phyloP scores from a whole-genome alignment of 306 rosid genomes.

The Macrotyloma uniflorum region DNA sequence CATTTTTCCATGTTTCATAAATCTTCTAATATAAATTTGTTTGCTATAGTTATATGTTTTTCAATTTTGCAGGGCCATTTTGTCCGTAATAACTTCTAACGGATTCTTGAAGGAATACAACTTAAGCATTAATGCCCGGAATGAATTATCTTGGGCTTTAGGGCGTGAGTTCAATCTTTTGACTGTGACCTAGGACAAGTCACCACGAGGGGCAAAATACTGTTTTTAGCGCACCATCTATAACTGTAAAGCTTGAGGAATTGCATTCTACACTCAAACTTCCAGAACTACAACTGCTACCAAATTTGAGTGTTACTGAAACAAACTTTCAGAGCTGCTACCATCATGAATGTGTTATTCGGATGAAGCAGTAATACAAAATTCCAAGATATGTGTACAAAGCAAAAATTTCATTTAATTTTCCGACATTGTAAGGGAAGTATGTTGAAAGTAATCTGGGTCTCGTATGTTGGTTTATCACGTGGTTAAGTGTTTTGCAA shows the following conservation, averaged over 20 bases:
- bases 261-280: conserved; percentile 21
- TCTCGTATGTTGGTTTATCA: too few relatives aligned
- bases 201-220: conserved; percentile 40
- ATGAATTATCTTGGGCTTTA: conserved; percentile 67
- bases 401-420: neutral
- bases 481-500: neutral
- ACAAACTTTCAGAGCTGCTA: conserved; percentile 17
- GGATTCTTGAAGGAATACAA: conserved; percentile 84
- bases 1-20: neutral
- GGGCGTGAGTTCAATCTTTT: conserved; percentile 75
- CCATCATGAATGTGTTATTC: conserved; percentile 11
- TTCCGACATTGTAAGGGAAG: neutral
- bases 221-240: neutral
- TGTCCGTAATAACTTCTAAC: conserved; percentile 67
- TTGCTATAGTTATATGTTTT: conserved; percentile 32
- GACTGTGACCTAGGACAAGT: conserved; percentile 47
- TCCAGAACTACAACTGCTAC: neutral
- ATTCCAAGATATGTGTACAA: neutral
- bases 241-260: conserved; percentile 14
- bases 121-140: conserved; percentile 59
- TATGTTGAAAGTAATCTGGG: neutral
- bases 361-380: conserved; percentile 21
- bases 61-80: conserved; percentile 63
- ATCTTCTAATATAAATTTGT: neutral
- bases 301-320: neutral